Evolutionary conservation across 208 protist species (phyloP).

Genomic region (Endotrypanum monterogeii): DNA sequence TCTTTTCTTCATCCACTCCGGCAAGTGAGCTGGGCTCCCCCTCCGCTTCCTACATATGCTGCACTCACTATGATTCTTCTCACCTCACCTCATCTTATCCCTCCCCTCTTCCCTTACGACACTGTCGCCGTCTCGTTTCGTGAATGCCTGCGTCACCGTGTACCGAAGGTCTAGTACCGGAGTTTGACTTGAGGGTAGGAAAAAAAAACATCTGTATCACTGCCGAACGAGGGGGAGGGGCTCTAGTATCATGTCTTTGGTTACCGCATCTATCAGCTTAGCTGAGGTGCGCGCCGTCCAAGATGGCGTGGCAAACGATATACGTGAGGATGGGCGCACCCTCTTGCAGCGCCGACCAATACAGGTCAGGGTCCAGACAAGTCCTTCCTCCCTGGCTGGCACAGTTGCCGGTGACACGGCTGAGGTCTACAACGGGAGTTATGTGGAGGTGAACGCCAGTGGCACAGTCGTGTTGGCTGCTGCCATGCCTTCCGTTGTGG

Average conservation of each 20-base stretch:
- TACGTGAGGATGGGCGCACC: conserved; percentile 75
- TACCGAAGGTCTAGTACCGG: neutral
- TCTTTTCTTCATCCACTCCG: too few relatives aligned
- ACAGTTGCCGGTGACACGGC: conserved; percentile 13
- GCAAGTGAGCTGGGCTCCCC: too few relatives aligned
- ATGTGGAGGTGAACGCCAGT: conserved; percentile 56
- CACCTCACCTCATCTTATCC: too few relatives aligned
- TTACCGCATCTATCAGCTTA: conserved; percentile 48
- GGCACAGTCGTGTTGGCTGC: conserved; percentile 68
- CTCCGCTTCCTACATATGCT: neutral
- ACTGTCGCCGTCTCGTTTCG: neutral
- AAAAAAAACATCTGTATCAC: neutral
- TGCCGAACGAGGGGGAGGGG: neutral
- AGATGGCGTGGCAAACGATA: conserved; percentile 64
- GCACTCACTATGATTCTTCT: neutral
- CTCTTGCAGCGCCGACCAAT: conserved; percentile 78
- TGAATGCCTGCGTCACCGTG: neutral
- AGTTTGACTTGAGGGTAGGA: neutral
- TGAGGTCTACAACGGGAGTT: conserved; percentile 53
- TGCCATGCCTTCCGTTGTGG: conserved; percentile 61
- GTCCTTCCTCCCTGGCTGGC: conserved; percentile 14
- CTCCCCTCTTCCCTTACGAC: neutral
- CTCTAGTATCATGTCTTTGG: conserved; percentile 15
- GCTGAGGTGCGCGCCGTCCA: conserved; percentile 74
- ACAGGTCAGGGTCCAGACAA: conserved; percentile 24